These are phyloP conservation scores for Triticum timopheevii DNA, from an alignment of 176 grass and related monocot genomes.

Conservation along the genomic window DNA sequence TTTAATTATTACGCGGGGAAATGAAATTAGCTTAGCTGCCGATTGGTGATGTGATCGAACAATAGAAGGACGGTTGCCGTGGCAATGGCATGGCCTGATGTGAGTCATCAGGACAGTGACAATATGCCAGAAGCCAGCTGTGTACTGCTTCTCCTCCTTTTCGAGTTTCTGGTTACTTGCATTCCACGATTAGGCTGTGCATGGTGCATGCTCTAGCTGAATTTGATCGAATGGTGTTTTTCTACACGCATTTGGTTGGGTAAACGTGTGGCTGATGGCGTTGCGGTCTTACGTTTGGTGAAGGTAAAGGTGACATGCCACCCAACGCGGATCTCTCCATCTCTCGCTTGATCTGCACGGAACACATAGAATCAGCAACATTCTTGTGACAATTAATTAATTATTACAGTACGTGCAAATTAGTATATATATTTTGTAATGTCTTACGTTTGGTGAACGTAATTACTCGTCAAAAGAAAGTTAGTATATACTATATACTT, in stretches of 20 bases:
- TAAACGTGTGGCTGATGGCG: conserved; percentile 6
- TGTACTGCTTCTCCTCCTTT: not conserved
- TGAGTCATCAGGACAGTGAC: not conserved
- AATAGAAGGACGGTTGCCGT: not conserved
- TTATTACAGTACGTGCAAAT: too few species aligned
- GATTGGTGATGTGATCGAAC: not conserved
- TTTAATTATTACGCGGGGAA: not conserved
- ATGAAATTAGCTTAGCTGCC: not conserved
- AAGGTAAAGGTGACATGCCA: conserved; percentile 20
- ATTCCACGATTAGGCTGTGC: not conserved
- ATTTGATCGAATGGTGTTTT: not conserved
- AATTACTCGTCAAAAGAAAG: too few species aligned
- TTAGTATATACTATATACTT: too few species aligned
- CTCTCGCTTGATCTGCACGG: conserved; percentile 32
- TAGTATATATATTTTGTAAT: too few species aligned
- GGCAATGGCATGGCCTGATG: not conserved
- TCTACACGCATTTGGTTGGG: not conserved
- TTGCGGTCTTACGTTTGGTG: conserved; percentile 18
- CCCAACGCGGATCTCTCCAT: not conserved
- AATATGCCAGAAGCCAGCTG: not conserved
- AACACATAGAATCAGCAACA: not conserved
- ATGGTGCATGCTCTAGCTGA: not conserved
- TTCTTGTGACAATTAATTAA: not conserved
- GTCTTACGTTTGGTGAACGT: too few species aligned
- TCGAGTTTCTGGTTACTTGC: conserved; percentile 3